Evolutionary conservation across 2,329 filamentous ascomycete species (phyloP).

Genomic region (Fusarium napiforme): DNA sequence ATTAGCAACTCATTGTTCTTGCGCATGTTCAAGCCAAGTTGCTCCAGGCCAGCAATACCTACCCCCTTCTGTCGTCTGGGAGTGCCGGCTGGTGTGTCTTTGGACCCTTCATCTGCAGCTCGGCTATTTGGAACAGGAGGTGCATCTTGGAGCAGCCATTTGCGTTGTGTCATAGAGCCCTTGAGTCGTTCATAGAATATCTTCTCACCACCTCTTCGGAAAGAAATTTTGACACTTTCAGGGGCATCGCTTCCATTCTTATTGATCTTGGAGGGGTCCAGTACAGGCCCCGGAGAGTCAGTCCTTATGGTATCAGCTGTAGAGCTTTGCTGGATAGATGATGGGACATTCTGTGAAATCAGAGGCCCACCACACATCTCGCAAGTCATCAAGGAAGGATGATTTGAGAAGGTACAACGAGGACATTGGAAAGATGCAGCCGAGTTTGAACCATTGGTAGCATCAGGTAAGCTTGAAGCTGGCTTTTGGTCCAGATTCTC

Average conservation of each 20-base stretch:
- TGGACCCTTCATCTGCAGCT: slow-evolving; percentile 50
- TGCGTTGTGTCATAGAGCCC: slow-evolving; percentile 86
- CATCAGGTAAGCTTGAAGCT: not conserved
- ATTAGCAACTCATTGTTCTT: slow-evolving; percentile 95
- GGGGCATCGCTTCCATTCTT: slow-evolving; percentile 63
- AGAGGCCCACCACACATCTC: slow-evolving; percentile 91
- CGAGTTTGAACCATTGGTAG: slow-evolving; percentile 12
- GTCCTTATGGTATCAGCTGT: slow-evolving; percentile 58
- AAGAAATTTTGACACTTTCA: slow-evolving; percentile 90
- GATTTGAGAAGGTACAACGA: slow-evolving; percentile 92
- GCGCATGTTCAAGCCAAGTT: slow-evolving; percentile 82
- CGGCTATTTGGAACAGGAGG: slow-evolving; percentile 79
- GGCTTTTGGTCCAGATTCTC: slow-evolving; percentile 12
- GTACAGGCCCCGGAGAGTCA: slow-evolving; percentile 82
- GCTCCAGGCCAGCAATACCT: slow-evolving; percentile 92
- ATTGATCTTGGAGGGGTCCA: slow-evolving; percentile 53
- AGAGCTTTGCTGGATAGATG: slow-evolving; percentile 49
- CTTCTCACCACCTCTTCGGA: slow-evolving; percentile 87
- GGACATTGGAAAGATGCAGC: slow-evolving; percentile 73
- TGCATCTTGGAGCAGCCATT: slow-evolving; percentile 92
- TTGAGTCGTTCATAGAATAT: slow-evolving; percentile 92
- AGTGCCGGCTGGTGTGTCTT: slow-evolving; percentile 40
- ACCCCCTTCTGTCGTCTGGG: slow-evolving; percentile 68
- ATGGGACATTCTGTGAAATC: slow-evolving; percentile 61
- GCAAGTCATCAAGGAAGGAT: slow-evolving; percentile 85